Percentiles rank a stretch among this genome's conserved stretches.
Conservation (phyloP, 306 rosid genomes). For the Betula pendula region DNA sequence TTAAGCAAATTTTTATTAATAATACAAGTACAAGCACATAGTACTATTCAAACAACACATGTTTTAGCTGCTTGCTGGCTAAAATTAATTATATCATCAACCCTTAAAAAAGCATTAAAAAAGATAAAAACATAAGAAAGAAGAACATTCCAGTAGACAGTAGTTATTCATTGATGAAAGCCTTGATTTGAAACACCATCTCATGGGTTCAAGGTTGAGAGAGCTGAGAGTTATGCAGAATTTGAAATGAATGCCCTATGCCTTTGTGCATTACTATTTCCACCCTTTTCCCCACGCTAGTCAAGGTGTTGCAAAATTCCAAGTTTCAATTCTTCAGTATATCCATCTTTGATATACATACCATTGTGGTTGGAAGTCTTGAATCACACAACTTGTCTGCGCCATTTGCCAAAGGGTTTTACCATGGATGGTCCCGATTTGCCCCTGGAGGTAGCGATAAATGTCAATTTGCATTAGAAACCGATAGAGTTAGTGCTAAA, state of each 20-base stretch:
- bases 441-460: conserved; percentile 68
- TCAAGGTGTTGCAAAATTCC: conserved; percentile 61
- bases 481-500: conserved; percentile 59
- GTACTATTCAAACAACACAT: neutral
- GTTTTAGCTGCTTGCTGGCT: neutral
- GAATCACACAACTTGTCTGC: conserved; percentile 40
- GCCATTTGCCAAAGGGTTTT: conserved; percentile 61
- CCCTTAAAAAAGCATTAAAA: neutral
- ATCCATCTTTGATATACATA: conserved; percentile 76
- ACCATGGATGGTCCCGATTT: conserved; percentile 71
- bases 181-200: conserved; percentile 53
- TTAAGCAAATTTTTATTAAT: neutral
- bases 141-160: neutral
- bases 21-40: neutral
- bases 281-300: conserved; percentile 58
- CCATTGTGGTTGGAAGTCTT: conserved; percentile 52
- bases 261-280: conserved; percentile 54
- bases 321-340: conserved; percentile 66
- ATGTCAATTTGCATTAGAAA: conserved; percentile 73
- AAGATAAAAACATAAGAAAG: neutral
- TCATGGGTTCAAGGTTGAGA: conserved; percentile 58
- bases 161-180: conserved; percentile 38
- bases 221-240: conserved; percentile 61
- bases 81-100: neutral
- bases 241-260: conserved; percentile 87